Evolutionary conservation across 163 green algal species (phyloP).

Genomic region (Scenedesmus sp.): DNA sequence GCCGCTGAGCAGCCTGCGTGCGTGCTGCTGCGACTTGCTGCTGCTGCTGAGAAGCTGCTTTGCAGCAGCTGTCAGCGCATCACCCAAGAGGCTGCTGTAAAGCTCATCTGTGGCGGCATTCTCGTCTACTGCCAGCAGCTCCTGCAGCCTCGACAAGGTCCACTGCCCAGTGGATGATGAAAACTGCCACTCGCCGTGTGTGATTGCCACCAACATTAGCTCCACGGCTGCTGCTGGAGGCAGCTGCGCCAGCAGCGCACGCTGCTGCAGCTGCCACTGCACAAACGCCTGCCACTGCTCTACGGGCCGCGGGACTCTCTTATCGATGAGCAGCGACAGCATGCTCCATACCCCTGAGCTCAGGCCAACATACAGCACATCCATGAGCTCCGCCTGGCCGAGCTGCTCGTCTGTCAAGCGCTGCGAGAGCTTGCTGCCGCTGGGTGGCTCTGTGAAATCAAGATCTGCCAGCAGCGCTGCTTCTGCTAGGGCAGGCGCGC

Average conservation of each 20-base stretch:
- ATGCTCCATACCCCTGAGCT: background rate
- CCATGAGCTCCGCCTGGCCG: background rate
- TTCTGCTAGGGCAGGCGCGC: background rate
- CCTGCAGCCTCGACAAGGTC: background rate
- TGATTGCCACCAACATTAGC: background rate
- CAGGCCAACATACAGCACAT: background rate
- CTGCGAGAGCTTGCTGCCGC: background rate
- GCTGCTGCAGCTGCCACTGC: background rate
- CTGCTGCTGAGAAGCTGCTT: background rate
- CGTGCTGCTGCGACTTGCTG: accelerated
- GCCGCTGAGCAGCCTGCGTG: background rate
- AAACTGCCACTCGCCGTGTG: background rate
- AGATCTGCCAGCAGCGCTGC: background rate
- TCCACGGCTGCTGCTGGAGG: background rate
- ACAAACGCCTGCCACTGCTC: background rate
- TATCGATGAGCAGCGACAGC: background rate
- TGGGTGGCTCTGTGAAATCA: background rate
- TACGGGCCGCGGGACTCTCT: no score
- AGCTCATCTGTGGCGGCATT: no score
- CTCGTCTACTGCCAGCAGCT: no score
- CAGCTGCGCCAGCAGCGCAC: background rate
- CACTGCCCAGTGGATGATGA: no score
- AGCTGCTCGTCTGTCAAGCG: background rate
- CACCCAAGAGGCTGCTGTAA: background rate
- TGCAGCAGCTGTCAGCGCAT: background rate